Evolutionary conservation across 148 eudicot species (phyloP), one percentile per base, ranked within the genome.

Genomic region (Heliamphora exappendiculata): DNA sequence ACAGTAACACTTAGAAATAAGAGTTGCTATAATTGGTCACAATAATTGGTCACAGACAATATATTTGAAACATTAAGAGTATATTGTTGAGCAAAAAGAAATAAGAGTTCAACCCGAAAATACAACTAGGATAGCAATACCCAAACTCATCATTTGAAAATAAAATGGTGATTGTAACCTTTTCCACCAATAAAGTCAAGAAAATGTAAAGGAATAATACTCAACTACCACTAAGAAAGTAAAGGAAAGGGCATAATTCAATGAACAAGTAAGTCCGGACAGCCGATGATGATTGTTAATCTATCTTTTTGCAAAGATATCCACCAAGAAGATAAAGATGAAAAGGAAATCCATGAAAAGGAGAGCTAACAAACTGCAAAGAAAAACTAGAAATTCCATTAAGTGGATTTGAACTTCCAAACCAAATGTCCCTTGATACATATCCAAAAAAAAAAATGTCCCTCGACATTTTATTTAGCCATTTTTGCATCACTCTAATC

Each of bases 311-410:
- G 37, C 24, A n/a, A 75, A 45, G 22, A 41, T 45, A 19, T 34
- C 7, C 62, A 36, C 12, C 19, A 49, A 36, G 5, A 34, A 16
- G 58, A 55, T 24, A 22, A 55, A n/a, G 62, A 53, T 51, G 17
- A 19, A 41, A 73, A 73, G 66, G 50, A 28, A 59, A 74, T 14
- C 28, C 69, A 28, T 74, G 77, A 75, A 62, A 75, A 74, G 42
- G 68, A 62, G 12, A 60, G 58, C 45, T 10, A 60, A 44, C 34
- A 29, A 44, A 20, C 41, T 14, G 6, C 47, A 75, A 75, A 17
- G 20, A 17, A 55, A 59, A 37, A 37, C 1, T 31, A 20, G 51
- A 72, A 19, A 44, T n/a, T 36, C 10, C 4, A 4, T 5, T 17
- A 22, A 8, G 16, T 42, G 28, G 59, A 24, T 34, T 65, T 41